Base-by-base conservation (phyloP, 768 basidiomycete species). In the Agrocybe chaxingu region DNA sequence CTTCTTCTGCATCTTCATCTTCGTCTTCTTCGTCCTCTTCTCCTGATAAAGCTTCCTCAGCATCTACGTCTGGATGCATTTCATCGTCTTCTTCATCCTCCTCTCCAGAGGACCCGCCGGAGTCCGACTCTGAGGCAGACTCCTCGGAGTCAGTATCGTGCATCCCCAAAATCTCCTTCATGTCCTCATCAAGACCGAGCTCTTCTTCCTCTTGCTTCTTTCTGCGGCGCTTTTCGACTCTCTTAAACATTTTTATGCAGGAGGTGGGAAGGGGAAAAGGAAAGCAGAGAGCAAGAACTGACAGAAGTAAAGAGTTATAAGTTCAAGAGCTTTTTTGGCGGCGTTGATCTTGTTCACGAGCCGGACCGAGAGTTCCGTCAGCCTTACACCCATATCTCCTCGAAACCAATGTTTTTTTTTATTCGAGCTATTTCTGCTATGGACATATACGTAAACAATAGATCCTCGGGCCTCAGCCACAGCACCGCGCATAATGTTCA, bases 101-200 rank as follows among this genome's bases (percentile, higher is more conserved):
- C 8, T 52, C 52, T 7, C 44, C 50, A 42, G 47, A 48, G 7
- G 56, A 49, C 19, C 29, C 52, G 39, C 70, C 73, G 7, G 65
- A 63, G 45, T 75, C 81, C 16, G 75, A 75, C 47, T 70, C 71
- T 7, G 81, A 80, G 9, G 76, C 75, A 9, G 84, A 84, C 67
- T 88, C 87, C 42, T 87, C 85, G 30, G 86, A 86, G 64, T 90
- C 85, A 0, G 86, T 87, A 56, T 89, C 84, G 37, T 88, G 74
- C 54, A 90, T 62, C 19, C 86, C 88, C 9, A 89, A 67, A 33
- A 81, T 61, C 42, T 80, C 80, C 60, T 77, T 86, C 70, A 74
- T 71, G n/a, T 83, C 84, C 32, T 76, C 78, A 50, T 87, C 80
- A 4, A 87, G 57, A 0, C 81, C 84, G 33, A 85, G 74, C 13